Evolutionary conservation across 257 asterid genomes (phyloP).

Genomic region (Solanum paucissectum): DNA sequence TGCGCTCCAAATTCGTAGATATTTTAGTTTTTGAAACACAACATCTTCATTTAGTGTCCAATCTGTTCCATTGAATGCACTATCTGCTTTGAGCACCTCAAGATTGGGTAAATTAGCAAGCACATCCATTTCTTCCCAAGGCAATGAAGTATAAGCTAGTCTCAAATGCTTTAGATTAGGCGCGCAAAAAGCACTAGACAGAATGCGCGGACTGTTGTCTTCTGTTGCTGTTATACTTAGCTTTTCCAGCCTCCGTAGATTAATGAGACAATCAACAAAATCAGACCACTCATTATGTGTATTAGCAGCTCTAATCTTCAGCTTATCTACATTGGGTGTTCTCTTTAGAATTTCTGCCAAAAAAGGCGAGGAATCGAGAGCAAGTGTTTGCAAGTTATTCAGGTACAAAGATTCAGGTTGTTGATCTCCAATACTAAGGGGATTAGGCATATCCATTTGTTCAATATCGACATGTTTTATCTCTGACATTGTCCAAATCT

Average conservation of each 20-base stretch:
- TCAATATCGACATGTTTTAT: not conserved
- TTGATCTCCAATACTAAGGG: not conserved
- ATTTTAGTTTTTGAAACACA: not conserved
- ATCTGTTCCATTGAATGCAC: not conserved
- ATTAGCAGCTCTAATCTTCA: not conserved
- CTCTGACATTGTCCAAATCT: not conserved
- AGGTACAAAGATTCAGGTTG: not conserved
- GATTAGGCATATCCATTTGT: not conserved
- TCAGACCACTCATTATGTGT: not conserved
- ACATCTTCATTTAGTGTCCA: not conserved
- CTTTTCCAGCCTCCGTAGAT: not conserved
- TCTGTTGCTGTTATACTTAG: not conserved
- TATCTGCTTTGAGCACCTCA: not conserved
- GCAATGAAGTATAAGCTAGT: not conserved
- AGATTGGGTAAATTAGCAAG: not conserved
- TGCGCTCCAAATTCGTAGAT: not conserved
- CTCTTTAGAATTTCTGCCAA: not conserved
- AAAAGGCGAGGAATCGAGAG: not conserved
- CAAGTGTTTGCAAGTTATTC: not conserved
- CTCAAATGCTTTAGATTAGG: not conserved
- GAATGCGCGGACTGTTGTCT: fast-evolving
- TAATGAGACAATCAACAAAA: not conserved
- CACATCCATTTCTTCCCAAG: not conserved
- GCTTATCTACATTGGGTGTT: not conserved
- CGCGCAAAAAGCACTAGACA: not conserved